Base-by-base conservation (phyloP, 345 rosid genomes). In the Linum lewisii region DNA sequence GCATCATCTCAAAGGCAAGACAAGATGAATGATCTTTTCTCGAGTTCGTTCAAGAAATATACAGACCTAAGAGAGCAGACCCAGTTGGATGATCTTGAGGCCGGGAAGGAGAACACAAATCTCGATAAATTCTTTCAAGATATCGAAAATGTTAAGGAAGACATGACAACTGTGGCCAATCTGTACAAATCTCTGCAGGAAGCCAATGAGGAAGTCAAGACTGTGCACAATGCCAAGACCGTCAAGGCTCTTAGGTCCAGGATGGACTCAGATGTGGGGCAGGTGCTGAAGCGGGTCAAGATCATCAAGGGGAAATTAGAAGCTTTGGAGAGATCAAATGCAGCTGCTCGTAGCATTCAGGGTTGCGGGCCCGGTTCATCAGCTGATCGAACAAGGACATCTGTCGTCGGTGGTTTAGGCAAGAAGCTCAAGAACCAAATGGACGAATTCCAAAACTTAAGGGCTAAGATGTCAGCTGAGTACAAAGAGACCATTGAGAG, bases 361-460 rank as follows among this genome's bases (percentile, higher is more conserved):
- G 95, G 90, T 4, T 81, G 88, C 6, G 95, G 96, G 7, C 88
- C 90, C 11, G 96, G 92, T 4, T 91, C 95, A 3, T 87, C 94
- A 0, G 75, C 87, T 0, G 95, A 91, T 62, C 75, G 92, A 52
- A 91, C 98, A 16, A 75, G 98, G 58, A 72, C 82, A 0, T 82
- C 90, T 0, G 95, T 85, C 1, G 92, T 86, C 21, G 69, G 82
- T n/a, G 95, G 96, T 3, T 75, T 86, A 36, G 90, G 87, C 2
- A 87, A 91, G 61, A 88, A 82, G 53, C 77, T 91, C 2, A 88
- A 88, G 75, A 85, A 74, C 50, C 63, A 78, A 59, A 91, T 86
- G 95, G 92, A 84, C 51, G 73, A 77, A 51, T 91, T 91, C 57
- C 98, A 85, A 64, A 69, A 68, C 11, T 24, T 91, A 25, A 71